phyloP scores from a whole-genome alignment of 768 basidiomycete genomes.

The Suillus cothurnatus region DNA sequence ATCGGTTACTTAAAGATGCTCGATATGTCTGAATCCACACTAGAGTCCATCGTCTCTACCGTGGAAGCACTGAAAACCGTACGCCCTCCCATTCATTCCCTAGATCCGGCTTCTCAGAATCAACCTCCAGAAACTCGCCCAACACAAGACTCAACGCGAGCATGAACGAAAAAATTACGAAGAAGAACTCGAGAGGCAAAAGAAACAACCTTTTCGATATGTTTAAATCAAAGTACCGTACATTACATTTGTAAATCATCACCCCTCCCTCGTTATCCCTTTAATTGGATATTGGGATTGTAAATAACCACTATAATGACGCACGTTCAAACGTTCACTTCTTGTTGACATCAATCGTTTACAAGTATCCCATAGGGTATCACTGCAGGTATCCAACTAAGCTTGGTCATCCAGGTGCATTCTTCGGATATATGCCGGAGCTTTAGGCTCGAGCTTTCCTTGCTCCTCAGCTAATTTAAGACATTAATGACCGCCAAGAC shows the following conservation, averaged over 20 bases:
- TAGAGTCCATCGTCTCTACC: constrained; percentile 58
- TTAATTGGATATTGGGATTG: constrained; percentile 32
- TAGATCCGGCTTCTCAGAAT: not conserved
- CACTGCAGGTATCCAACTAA: constrained; percentile 19
- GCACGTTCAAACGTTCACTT: not conserved
- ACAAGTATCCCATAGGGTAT: not conserved
- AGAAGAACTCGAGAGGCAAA: constrained; percentile 53
- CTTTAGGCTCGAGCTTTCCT: constrained; percentile 59
- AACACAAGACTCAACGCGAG: constrained; percentile 30
- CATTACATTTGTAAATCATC: constrained; percentile 23
- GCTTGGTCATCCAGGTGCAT: constrained; percentile 19
- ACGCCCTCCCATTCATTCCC: constrained; percentile 26
- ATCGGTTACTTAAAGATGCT: constrained; percentile 41
- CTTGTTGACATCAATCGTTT: not conserved
- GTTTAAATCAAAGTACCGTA: constrained; percentile 24
- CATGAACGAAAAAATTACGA: constrained; percentile 46
- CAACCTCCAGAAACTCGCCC: constrained; percentile 33
- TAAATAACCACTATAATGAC: not conserved
- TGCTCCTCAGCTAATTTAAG: constrained; percentile 65
- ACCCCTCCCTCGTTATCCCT: constrained; percentile 15
- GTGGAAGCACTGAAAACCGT: constrained; percentile 65
- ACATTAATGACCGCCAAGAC: constrained; percentile 10
- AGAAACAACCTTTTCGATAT: constrained; percentile 30
- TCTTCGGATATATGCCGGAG: constrained; percentile 57
- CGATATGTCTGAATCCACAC: constrained; percentile 67